phyloP scores from a whole-genome alignment of 2,329 filamentous ascomycete genomes.

The Fusarium tjaetaba region DNA sequence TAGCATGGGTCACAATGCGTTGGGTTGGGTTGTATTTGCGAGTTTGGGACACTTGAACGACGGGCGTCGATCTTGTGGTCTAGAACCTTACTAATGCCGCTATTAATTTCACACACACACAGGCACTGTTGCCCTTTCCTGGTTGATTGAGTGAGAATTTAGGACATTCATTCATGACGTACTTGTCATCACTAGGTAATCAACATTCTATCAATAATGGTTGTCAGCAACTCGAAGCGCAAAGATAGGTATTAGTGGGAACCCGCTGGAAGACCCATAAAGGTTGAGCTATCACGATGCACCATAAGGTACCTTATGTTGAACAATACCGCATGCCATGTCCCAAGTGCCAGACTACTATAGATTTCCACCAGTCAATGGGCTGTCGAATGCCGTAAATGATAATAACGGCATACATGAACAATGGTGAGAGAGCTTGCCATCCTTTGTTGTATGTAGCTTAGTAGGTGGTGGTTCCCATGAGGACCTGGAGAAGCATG shows the following conservation, averaged over 20 bases:
- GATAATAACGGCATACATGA: neutral
- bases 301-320: neutral
- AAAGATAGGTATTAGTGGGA: neutral
- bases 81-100: constrained; percentile 10
- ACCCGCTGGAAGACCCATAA: neutral
- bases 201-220: neutral
- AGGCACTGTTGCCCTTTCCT: neutral
- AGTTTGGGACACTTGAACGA: neutral
- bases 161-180: neutral
- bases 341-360: neutral
- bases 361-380: neutral
- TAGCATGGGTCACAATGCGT: neutral
- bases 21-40: constrained; percentile 14
- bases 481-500: neutral
- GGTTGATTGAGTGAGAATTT: neutral
- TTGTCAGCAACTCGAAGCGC: neutral
- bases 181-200: neutral
- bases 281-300: neutral
- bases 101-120: neutral
- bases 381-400: neutral
- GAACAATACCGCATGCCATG: neutral
- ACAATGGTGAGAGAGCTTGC: neutral
- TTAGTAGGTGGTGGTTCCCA: neutral
- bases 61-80: constrained; percentile 31
- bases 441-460: neutral